Evolutionary conservation across 1,284 basidiomycete species (phyloP).

Genomic region (Leucoagaricus sp.): DNA sequence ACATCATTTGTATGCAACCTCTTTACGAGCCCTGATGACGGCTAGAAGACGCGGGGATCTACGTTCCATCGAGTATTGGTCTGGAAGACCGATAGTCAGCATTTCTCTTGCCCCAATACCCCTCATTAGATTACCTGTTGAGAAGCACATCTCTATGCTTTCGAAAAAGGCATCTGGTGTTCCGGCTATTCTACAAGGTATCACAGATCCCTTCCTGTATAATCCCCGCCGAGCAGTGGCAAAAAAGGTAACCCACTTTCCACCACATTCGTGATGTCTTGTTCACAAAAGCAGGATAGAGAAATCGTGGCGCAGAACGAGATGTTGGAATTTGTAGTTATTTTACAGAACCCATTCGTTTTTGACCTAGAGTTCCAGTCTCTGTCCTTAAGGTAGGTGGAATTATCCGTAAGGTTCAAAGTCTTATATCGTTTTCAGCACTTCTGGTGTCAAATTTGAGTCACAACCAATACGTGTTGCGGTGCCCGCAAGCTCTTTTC

Average conservation of each 20-base stretch:
- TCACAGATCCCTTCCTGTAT: constrained; percentile 83
- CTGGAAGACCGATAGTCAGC: constrained; percentile 75
- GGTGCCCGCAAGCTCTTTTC: constrained; percentile 75
- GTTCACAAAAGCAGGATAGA: constrained; percentile 43
- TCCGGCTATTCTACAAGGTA: constrained; percentile 51
- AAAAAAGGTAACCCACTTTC: constrained; percentile 54
- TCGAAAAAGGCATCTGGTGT: constrained; percentile 41
- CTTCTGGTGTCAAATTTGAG: constrained; percentile 78
- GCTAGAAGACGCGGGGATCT: constrained; percentile 77
- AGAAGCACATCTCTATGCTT: constrained; percentile 67
- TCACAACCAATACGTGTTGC: constrained; percentile 58
- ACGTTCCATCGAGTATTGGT: constrained; percentile 80
- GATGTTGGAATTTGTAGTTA: constrained; percentile 76
- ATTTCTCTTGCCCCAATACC: constrained; percentile 78
- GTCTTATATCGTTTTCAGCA: constrained; percentile 46
- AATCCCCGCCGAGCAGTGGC: constrained; percentile 72
- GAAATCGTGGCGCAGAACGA: constrained; percentile 83
- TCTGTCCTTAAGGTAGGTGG: constrained; percentile 74
- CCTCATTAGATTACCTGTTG: constrained; percentile 67
- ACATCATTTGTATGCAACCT: constrained; percentile 72
- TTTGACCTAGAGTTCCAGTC: constrained; percentile 89
- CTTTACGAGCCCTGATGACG: constrained; percentile 67
- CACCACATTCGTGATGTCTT: constrained; percentile 17
- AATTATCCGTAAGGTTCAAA: not conserved
- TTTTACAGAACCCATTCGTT: constrained; percentile 88